These are phyloP conservation scores for Aspergillus terreus DNA, from an alignment of 2,329 filamentous ascomycete species.

Conservation along the genomic window DNA sequence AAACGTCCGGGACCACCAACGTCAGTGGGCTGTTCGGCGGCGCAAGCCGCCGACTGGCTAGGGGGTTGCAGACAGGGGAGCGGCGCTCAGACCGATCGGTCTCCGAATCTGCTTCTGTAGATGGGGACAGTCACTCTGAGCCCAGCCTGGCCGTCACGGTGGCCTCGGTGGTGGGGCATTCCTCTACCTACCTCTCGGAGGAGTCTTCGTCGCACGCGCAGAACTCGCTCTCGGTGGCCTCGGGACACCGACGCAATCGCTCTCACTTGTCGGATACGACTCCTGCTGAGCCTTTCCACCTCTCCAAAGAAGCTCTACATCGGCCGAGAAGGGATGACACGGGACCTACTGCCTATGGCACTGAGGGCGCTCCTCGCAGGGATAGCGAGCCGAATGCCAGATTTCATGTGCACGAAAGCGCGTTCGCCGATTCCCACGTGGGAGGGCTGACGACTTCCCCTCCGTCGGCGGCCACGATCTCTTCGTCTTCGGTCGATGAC, in stretches of 20 bases:
- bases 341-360: conserved; percentile 13
- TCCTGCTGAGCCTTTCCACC: conserved; percentile 32
- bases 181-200: conserved; percentile 33
- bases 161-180: conserved; percentile 41
- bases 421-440: conserved; percentile 15
- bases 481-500: conserved; percentile 45
- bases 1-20: conserved; percentile 29
- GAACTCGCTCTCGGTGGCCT: conserved; percentile 7
- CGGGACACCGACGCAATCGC: conserved; percentile 32
- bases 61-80: conserved; percentile 35
- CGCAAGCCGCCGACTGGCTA: conserved; percentile 34
- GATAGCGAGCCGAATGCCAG: conserved; percentile 20
- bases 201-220: conserved; percentile 13
- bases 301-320: conserved; percentile 32
- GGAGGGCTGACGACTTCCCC: conserved; percentile 32
- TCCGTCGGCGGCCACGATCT: conserved; percentile 44
- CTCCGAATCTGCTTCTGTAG: conserved; percentile 33
- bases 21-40: conserved; percentile 40
- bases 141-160: conserved; percentile 44
- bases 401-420: conserved; percentile 16
- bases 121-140: conserved; percentile 35
- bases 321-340: conserved; percentile 28
- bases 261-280: conserved; percentile 31
- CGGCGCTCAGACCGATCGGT: conserved; percentile 31
- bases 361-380: conserved; percentile 3